Evolutionary conservation across 2,329 filamentous ascomycete species (phyloP).

Genomic region (Talaromyces sp.): DNA sequence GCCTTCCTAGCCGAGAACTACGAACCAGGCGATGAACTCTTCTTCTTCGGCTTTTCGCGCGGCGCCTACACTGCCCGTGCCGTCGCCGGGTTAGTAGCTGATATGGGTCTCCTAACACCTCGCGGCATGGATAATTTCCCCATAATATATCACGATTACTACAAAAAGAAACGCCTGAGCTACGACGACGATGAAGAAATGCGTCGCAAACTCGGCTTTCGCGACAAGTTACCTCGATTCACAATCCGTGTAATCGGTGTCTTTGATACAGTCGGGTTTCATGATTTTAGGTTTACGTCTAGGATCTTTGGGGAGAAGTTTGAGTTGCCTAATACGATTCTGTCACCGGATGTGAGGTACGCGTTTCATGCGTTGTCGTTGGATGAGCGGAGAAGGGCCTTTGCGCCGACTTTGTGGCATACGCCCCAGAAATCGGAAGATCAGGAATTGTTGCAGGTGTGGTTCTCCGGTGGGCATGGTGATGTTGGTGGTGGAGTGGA

Average conservation of each 20-base stretch:
- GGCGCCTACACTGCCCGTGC: conserved; percentile 45
- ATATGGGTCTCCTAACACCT: conserved; percentile 43
- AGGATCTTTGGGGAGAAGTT: conserved; percentile 19
- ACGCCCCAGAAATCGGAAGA: conserved; percentile 38
- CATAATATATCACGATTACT: conserved; percentile 22
- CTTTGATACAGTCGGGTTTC: conserved; percentile 41
- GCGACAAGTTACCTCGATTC: conserved; percentile 17
- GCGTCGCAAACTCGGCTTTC: conserved; percentile 17
- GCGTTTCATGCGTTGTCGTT: conserved; percentile 44
- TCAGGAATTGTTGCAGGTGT: conserved; percentile 41
- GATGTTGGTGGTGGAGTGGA: conserved; percentile 45
- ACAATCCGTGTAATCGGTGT: conserved; percentile 42
- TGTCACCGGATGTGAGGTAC: conserved; percentile 36
- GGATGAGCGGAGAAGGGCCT: conserved; percentile 40
- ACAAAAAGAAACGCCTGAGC: conserved; percentile 18
- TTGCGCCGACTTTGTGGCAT: conserved; percentile 42
- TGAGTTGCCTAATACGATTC: conserved; percentile 37
- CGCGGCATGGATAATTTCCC: conserved; percentile 25
- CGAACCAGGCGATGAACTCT: conserved; percentile 47
- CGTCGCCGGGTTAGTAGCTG: conserved; percentile 42
- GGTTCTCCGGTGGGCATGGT: conserved; percentile 45
- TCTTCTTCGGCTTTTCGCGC: conserved; percentile 46
- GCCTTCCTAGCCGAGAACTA: conserved; percentile 51
- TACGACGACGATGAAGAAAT: conserved; percentile 4
- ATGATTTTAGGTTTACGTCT: conserved; percentile 17